Conservation (phyloP, 495 filamentous ascomycete genomes). For the Podospora appendiculata region DNA sequence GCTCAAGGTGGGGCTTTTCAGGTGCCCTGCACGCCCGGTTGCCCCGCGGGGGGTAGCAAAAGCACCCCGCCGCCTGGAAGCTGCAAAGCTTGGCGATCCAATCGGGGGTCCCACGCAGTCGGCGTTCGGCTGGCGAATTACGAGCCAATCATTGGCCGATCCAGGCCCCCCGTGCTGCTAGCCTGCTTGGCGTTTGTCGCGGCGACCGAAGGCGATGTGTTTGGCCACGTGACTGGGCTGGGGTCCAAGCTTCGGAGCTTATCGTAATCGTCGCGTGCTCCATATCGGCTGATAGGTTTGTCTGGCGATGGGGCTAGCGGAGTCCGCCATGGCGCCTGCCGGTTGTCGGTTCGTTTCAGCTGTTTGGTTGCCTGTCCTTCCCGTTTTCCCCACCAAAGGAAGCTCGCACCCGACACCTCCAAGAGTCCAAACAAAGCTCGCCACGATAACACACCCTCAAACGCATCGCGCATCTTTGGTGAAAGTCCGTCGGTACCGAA, state of each 20-base stretch:
- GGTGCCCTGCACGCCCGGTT: no score
- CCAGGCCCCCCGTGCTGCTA: no score
- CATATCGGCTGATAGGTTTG: neutral
- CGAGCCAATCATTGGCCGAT: neutral
- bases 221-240: neutral
- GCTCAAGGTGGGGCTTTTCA: no score
- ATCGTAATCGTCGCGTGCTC: no score
- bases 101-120: neutral
- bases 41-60: no score
- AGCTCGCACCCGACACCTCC: neutral
- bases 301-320: neutral
- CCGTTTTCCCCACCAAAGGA: neutral
- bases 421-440: neutral
- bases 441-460: neutral
- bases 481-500: neutral
- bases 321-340: neutral
- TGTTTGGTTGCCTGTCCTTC: no score
- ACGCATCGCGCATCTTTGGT: neutral
- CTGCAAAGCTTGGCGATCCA: neutral
- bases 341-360: neutral
- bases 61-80: slow-evolving; percentile 1
- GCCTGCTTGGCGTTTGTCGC: no score
- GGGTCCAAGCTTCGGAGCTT: neutral
- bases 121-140: neutral
- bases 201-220: no score